These are phyloP conservation scores for Phytophthora citricola DNA, from an alignment of 352 stramenopile species.

Conservation along the genomic window DNA sequence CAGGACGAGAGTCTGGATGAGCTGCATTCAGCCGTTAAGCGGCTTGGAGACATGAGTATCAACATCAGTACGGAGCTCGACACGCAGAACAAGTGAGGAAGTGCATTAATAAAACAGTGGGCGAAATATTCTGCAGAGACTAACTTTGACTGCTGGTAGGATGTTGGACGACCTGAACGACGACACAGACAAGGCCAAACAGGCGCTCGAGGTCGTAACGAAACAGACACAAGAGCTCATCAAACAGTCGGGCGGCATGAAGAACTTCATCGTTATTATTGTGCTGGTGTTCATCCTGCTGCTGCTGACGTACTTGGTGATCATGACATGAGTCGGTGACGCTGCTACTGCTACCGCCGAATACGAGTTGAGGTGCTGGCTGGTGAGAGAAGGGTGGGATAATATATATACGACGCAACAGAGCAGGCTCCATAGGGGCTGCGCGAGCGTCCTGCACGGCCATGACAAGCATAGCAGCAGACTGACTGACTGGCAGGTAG, in stretches of 20 bases:
- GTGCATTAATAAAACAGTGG: no score
- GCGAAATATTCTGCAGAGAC: background rate
- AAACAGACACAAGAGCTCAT: constrained; percentile 90
- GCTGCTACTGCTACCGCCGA: background rate
- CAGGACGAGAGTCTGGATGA: constrained; percentile 86
- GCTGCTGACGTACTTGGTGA: constrained; percentile 88
- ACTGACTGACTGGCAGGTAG: constrained; percentile 11
- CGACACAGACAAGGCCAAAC: constrained; percentile 84
- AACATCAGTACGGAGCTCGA: constrained; percentile 88
- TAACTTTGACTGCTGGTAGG: constrained; percentile 37
- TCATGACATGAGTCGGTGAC: constrained; percentile 73
- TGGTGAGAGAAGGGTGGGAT: constrained; percentile 15
- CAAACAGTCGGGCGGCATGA: constrained; percentile 85
- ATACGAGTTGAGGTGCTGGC: background rate
- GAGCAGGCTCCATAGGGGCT: background rate
- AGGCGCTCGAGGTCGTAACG: constrained; percentile 73
- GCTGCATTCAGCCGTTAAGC: constrained; percentile 80
- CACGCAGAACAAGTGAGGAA: constrained; percentile 74
- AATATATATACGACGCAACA: constrained; percentile 36
- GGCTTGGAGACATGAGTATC: constrained; percentile 82
- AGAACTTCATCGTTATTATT: constrained; percentile 90
- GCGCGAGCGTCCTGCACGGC: constrained; percentile 3
- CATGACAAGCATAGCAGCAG: constrained; percentile 8
- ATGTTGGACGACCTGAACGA: constrained; percentile 88
- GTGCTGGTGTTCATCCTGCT: constrained; percentile 85